Percentiles rank a stretch among this genome's conserved stretches.
These are phyloP conservation scores for Globisporangium cystogenes DNA, from an alignment of 352 stramenopile genomes.

Conservation along the genomic window DNA sequence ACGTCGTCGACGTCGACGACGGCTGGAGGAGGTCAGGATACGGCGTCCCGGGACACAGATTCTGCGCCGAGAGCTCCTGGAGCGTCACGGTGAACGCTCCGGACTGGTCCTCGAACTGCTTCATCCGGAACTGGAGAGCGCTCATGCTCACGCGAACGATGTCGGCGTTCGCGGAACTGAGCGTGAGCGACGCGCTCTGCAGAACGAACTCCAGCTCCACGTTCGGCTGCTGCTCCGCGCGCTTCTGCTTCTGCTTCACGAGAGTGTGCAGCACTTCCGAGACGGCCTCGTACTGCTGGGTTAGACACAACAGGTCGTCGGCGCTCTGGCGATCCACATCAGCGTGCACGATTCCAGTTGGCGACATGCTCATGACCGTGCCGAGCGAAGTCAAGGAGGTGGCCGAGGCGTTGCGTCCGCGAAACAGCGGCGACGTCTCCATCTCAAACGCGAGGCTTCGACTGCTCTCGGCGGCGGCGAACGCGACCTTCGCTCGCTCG, in stretches of 20 bases:
- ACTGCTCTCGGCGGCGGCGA: conserved; percentile 31
- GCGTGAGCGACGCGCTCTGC: conserved; percentile 45
- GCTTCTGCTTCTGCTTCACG: conserved; percentile 29
- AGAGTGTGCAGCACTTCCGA: conserved; percentile 34
- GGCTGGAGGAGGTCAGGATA: conserved; percentile 65
- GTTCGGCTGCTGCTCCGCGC: conserved; percentile 39
- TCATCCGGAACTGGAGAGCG: conserved; percentile 49
- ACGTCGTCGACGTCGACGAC: conserved; percentile 30
- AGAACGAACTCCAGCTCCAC: conserved; percentile 61
- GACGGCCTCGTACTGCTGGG: conserved; percentile 40
- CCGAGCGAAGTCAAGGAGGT: conserved; percentile 31
- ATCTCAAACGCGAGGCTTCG: conserved; percentile 31
- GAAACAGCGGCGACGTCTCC: conserved; percentile 40
- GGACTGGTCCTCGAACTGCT: conserved; percentile 68
- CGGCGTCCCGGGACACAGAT: conserved; percentile 60
- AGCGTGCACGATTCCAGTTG: conserved; percentile 23
- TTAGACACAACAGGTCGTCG: conserved; percentile 43
- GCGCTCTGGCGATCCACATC: conserved; percentile 30
- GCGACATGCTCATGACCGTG: conserved; percentile 31
- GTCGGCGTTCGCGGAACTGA: conserved; percentile 53
- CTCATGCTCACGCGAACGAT: conserved; percentile 47
- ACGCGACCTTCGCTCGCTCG: conserved; percentile 33
- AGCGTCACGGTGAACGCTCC: conserved; percentile 56
- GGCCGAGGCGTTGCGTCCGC: conserved; percentile 22
- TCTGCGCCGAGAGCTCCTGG: conserved; percentile 49